These are phyloP conservation scores for Termitomyces sp. DNA, from an alignment of 768 basidiomycete genomes.

Conservation along the genomic window DNA sequence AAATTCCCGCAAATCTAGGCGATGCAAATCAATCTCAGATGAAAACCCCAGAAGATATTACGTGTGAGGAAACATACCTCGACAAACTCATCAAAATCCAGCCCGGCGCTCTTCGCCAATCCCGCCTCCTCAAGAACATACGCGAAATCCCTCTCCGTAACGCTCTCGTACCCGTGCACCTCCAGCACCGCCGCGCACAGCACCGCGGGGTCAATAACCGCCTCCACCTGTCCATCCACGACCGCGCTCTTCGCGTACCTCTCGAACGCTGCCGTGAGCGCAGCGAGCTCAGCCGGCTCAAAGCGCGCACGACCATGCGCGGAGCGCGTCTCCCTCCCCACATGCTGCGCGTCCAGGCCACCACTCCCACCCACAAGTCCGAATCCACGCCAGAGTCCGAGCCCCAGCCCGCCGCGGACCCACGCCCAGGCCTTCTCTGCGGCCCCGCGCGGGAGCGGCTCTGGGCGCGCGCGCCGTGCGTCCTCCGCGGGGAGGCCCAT, in stretches of 20 bases:
- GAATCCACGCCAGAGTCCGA: constrained; percentile 19
- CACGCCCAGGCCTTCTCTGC: constrained; percentile 25
- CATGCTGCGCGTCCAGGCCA: neutral
- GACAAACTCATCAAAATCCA: constrained; percentile 84
- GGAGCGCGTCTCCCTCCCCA: neutral
- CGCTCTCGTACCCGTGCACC: constrained; percentile 52
- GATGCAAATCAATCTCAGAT: neutral
- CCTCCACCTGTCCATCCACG: constrained; percentile 22
- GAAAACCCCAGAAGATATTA: constrained; percentile 1
- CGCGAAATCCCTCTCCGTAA: constrained; percentile 18
- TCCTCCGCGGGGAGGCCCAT: constrained; percentile 73
- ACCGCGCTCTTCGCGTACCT: constrained; percentile 19
- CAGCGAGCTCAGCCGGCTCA: constrained; percentile 37
- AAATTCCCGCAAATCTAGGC: constrained; percentile 76
- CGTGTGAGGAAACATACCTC: constrained; percentile 48
- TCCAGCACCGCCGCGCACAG: constrained; percentile 38
- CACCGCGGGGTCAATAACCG: constrained; percentile 33
- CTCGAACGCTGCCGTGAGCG: constrained; percentile 33
- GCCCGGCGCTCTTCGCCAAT: constrained; percentile 43
- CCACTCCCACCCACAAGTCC: too few species aligned
- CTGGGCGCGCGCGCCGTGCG: constrained; percentile 32
- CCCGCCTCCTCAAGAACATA: constrained; percentile 79
- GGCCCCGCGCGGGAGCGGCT: constrained; percentile 18
- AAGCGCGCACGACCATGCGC: constrained; percentile 36
- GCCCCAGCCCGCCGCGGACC: constrained; percentile 29